Conservation (phyloP, 1,284 basidiomycete genomes). For the Apiotrichum montevideense region DNA sequence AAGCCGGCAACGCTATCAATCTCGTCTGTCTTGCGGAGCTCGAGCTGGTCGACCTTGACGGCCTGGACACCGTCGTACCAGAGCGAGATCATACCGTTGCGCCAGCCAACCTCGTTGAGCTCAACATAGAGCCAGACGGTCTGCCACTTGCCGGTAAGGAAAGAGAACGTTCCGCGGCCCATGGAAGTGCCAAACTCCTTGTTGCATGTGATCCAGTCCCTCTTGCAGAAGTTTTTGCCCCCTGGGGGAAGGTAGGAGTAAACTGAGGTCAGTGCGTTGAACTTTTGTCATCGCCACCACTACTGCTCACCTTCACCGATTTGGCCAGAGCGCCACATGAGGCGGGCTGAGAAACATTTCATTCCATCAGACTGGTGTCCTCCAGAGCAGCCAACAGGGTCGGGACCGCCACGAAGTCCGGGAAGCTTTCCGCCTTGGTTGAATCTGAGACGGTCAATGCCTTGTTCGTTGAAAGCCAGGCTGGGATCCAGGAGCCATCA, state of each 20-base stretch:
- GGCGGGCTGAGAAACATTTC: slow-evolving; percentile 43
- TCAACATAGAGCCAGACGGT: slow-evolving; percentile 43
- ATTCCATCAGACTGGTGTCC: slow-evolving; percentile 42
- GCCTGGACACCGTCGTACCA: slow-evolving; percentile 44
- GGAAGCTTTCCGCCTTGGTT: slow-evolving; percentile 47
- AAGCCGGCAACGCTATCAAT: slow-evolving; percentile 37
- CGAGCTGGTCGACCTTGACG: slow-evolving; percentile 37
- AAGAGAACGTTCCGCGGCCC: slow-evolving; percentile 40
- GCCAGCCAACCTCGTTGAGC: slow-evolving; percentile 36
- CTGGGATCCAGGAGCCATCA: no score
- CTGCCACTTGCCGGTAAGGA: slow-evolving; percentile 41
- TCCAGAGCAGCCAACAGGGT: slow-evolving; percentile 41
- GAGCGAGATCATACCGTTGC: slow-evolving; percentile 41
- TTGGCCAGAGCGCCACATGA: slow-evolving; percentile 46
- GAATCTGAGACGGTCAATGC: slow-evolving; percentile 9
- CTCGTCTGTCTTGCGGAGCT: slow-evolving; percentile 30
- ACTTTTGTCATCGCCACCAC: no score
- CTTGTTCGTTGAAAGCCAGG: neutral
- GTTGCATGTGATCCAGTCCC: slow-evolving; percentile 39
- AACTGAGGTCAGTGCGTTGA: slow-evolving; percentile 20
- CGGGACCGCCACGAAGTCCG: slow-evolving; percentile 44
- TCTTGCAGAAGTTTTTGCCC: slow-evolving; percentile 29
- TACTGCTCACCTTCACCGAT: slow-evolving; percentile 35
- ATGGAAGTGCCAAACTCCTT: slow-evolving; percentile 46
- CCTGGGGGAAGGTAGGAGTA: slow-evolving; percentile 46